These are phyloP conservation scores for Phytophthora aleatoria DNA, from an alignment of 352 stramenopile genomes.

Conservation along the genomic window DNA sequence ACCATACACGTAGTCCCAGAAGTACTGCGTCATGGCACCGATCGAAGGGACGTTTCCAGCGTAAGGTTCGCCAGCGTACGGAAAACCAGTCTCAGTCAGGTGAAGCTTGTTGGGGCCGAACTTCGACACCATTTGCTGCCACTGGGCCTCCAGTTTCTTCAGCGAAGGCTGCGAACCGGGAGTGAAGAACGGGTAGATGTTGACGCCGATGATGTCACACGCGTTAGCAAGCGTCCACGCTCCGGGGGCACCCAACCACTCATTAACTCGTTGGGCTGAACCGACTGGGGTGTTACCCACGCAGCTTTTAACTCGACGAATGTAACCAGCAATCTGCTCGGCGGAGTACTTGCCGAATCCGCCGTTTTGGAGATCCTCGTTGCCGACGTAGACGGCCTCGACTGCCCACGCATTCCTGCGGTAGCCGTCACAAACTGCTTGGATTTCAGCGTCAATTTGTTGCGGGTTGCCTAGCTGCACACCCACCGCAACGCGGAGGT, in stretches of 20 bases:
- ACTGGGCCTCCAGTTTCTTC: constrained; percentile 55
- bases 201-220: constrained; percentile 35
- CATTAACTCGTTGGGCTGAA: constrained; percentile 65
- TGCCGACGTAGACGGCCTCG: constrained; percentile 72
- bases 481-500: constrained; percentile 57
- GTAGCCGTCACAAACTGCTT: constrained; percentile 54
- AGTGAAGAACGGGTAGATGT: constrained; percentile 53
- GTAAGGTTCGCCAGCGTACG: constrained; percentile 32
- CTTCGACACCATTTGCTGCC: constrained; percentile 39
- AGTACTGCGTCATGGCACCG: constrained; percentile 45
- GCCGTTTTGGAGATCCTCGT: constrained; percentile 64
- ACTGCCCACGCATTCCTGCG: constrained; percentile 37
- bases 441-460: constrained; percentile 48
- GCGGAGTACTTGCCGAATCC: constrained; percentile 39
- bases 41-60: constrained; percentile 41
- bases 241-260: constrained; percentile 43
- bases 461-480: constrained; percentile 50
- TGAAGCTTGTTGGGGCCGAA: constrained; percentile 42
- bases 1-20: constrained; percentile 49
- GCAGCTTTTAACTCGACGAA: constrained; percentile 51
- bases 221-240: constrained; percentile 42
- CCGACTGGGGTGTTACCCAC: constrained; percentile 55
- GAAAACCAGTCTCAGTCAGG: constrained; percentile 62
- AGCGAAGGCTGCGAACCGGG: constrained; percentile 33
- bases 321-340: constrained; percentile 42